A percentile compares a stretch with the other conserved stretches of the same genome.
Conservation (phyloP, 2,329 filamentous ascomycete species). For the Talaromyces islandicus region DNA sequence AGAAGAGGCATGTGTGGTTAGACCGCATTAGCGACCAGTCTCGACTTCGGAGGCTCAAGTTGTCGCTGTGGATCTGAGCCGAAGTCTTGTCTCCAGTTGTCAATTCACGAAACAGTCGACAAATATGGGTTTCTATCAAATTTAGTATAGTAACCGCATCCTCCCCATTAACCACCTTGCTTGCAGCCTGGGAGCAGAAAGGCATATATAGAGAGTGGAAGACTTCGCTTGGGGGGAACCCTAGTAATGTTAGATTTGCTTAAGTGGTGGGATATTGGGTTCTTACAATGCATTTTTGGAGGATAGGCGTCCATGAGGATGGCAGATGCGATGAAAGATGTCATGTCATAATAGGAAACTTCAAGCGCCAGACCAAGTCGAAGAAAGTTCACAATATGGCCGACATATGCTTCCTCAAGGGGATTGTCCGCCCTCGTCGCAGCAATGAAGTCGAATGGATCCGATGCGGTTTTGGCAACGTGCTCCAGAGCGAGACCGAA, state of each 20-base stretch:
- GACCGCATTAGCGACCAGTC: neutral
- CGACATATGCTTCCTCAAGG: neutral
- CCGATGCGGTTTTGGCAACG: too few species aligned
- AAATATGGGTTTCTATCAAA: too few species aligned
- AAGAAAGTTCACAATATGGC: neutral
- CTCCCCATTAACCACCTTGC: too few species aligned
- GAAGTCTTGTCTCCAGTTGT: neutral
- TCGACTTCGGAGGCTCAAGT: neutral
- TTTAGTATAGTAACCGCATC: too few species aligned
- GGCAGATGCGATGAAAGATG: conserved; percentile 14
- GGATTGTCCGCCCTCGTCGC: too few species aligned
- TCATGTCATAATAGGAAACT: conserved; percentile 10
- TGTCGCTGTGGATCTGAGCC: conserved; percentile 13
- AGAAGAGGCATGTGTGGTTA: conserved; percentile 24
- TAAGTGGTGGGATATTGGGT: too few species aligned
- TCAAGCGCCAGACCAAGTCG: conserved; percentile 5
- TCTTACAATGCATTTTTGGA: conserved; percentile 17
- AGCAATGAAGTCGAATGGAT: too few species aligned
- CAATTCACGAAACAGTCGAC: too few species aligned
- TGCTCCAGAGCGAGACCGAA: too few species aligned
- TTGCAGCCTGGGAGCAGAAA: neutral
- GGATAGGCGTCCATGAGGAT: conserved; percentile 18
- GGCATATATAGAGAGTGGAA: neutral
- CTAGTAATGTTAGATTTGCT: neutral
- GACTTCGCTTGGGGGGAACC: neutral